Base-by-base conservation (phyloP, 2,329 filamentous ascomycete genomes). In the Diatrype stigma region DNA sequence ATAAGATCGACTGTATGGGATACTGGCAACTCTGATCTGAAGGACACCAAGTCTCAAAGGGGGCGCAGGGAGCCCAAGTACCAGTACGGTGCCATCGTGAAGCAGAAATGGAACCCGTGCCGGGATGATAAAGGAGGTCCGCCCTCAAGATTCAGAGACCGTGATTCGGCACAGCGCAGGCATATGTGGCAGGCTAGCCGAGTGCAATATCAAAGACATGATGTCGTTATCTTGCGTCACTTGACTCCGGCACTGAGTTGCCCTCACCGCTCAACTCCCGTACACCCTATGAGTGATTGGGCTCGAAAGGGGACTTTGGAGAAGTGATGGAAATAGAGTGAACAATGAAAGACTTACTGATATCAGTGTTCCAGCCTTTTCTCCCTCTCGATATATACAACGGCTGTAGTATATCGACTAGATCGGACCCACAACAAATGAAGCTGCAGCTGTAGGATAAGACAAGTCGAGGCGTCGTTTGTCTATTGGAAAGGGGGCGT, bases 171-270 rank as follows among this genome's bases (percentile, higher is more conserved):
- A 16, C 22, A 28, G n/a, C 21, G 16, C 34, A 34, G 30, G 14
- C 30, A 37, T 16, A 17, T 30, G 34, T 16, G 48, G 47, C 45
- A 47, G 42, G 56, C 51, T 45, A 50, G 19, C 22, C 45, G 21
- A 51, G 42, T 32, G 42, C 49, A 50, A 52, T 49, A 48, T 50
- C 48, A 26, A 42, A 54, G 47, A 50, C 54, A 22, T 55, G 46
- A 52, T 42, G 49, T 53, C 54, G 46, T 52, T 52, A 55, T 58
- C 35, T 51, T 49, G 49, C 44, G 47, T 52, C 50, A 52, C 45
- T 16, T 46, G 56, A 46, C 48, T 49, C 47, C 46, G 52, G 42
- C 42, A 53, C 50, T 51, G 52, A 50, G 45, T 51, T 28, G 47
- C 34, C 49, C 50, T 55, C 51, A 57, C 54, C 53, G 52, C 51